Percentiles rank a stretch among this genome's conserved stretches.
These are phyloP conservation scores for Kurtzmaniella fragi DNA, from an alignment of 805 yeast genomes.

Conservation along the genomic window DNA sequence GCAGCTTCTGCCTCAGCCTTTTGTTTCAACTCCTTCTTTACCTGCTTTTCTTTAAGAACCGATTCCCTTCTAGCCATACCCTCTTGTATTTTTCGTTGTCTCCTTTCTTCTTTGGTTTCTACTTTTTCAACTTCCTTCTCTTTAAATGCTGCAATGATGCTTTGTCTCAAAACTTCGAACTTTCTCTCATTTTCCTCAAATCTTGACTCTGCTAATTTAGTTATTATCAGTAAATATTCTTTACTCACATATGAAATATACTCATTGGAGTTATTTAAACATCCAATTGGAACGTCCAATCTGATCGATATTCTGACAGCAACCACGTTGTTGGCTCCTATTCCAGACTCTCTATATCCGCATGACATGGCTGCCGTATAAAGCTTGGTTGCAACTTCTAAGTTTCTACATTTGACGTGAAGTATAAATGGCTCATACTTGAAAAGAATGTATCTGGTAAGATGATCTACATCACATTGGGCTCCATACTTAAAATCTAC, in stretches of 20 bases:
- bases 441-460: slow-evolving; percentile 56
- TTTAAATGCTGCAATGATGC: slow-evolving; percentile 11
- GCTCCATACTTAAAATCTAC: slow-evolving; percentile 15
- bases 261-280: slow-evolving; percentile 25
- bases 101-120: slow-evolving; percentile 57
- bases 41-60: slow-evolving; percentile 17
- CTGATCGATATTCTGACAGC: slow-evolving; percentile 73
- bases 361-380: slow-evolving; percentile 73
- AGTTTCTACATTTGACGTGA: slow-evolving; percentile 73
- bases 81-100: slow-evolving; percentile 48
- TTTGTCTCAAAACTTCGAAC: slow-evolving; percentile 38
- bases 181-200: slow-evolving; percentile 63
- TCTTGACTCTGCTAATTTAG: slow-evolving; percentile 53
- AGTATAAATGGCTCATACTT: slow-evolving; percentile 84
- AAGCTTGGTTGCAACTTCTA: slow-evolving; percentile 51
- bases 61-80: slow-evolving; percentile 38
- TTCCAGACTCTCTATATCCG: slow-evolving; percentile 86
- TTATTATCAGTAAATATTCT: slow-evolving; percentile 47
- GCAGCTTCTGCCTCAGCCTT: slow-evolving; percentile 2
- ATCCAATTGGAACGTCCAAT: slow-evolving; percentile 76
- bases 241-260: slow-evolving; percentile 44
- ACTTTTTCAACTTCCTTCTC: not conserved
- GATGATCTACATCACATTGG: slow-evolving; percentile 3
- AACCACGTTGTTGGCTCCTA: slow-evolving; percentile 72
- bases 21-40: slow-evolving; percentile 24